Evolutionary conservation across 495 filamentous ascomycete genomes (phyloP).

Genomic region (Aspergillus mulundensis): DNA sequence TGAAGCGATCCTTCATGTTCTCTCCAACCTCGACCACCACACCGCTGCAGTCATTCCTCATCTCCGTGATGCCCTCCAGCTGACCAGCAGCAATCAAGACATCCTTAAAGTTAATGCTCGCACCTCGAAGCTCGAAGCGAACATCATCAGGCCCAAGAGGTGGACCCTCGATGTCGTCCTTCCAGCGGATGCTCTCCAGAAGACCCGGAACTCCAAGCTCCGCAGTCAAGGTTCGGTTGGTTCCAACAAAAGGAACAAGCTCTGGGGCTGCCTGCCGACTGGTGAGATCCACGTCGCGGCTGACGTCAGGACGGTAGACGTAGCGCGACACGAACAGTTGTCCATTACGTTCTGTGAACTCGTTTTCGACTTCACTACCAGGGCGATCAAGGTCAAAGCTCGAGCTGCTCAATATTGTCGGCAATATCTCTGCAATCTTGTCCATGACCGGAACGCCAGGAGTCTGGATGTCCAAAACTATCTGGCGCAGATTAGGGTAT

Average conservation of each 20-base stretch:
- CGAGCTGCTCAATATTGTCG: not conserved
- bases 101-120: constrained; percentile 44
- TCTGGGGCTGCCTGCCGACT: constrained; percentile 1
- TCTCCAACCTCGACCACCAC: constrained; percentile 9
- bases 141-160: constrained; percentile 10
- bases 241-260: constrained; percentile 4
- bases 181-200: constrained; percentile 10
- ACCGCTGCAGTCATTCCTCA: constrained; percentile 12
- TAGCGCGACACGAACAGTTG: constrained; percentile 13
- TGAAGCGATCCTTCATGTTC: constrained; percentile 14
- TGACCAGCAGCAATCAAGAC: constrained; percentile 37
- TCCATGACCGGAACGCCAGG: not conserved
- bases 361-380: constrained; percentile 6
- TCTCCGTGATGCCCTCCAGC: constrained; percentile 17
- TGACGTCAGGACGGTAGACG: constrained; percentile 1
- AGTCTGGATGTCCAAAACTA: constrained; percentile 5
- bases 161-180: constrained; percentile 7
- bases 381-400: constrained; percentile 1
- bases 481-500: constrained; percentile 6
- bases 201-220: constrained; percentile 9
- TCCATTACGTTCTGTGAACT: constrained; percentile 6
- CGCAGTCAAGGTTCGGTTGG: not conserved
- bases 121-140: constrained; percentile 20
- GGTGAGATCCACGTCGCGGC: not conserved
- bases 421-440: constrained; percentile 4